A percentile compares a stretch with the other conserved stretches of the same genome.
Evolutionary conservation across 2,329 filamentous ascomycete species (phyloP).

Genomic region (Fusarium oxysporum): DNA sequence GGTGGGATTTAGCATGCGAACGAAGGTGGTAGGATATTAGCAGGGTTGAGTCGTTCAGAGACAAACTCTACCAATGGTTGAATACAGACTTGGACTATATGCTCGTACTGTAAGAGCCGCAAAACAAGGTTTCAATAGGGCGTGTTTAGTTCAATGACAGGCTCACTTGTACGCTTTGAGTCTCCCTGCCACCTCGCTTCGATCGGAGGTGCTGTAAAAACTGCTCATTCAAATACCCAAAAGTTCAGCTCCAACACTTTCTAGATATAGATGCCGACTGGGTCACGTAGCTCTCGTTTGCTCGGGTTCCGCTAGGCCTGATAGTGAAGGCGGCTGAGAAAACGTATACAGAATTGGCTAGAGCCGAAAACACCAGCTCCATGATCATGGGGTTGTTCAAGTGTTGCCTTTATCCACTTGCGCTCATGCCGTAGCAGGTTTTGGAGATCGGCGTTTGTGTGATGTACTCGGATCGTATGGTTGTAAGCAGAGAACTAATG

Average conservation of each 20-base stretch:
- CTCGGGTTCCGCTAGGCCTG: not conserved
- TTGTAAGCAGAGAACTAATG: not conserved
- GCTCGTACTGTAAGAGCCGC: conserved; percentile 1
- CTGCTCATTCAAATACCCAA: not conserved
- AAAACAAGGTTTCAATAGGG: not conserved
- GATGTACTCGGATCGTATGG: not conserved
- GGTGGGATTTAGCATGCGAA: conserved; percentile 1
- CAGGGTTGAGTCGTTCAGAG: not conserved
- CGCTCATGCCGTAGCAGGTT: not conserved
- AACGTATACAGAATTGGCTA: not conserved
- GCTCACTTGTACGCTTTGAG: not conserved
- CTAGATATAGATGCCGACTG: not conserved
- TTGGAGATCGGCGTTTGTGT: not conserved
- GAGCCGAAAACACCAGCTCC: not conserved
- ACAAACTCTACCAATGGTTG: not conserved
- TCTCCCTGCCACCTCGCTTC: not conserved
- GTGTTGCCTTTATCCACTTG: not conserved
- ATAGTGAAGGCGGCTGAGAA: not conserved
- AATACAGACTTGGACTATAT: not conserved
- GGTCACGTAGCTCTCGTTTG: not conserved
- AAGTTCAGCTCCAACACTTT: not conserved
- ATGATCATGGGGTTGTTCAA: not conserved
- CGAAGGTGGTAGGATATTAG: not conserved
- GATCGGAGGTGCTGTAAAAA: not conserved
- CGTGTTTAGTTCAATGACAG: not conserved